phyloP scores from a whole-genome alignment of 164 flowering plant species.

The Euptelea pleiosperma region DNA sequence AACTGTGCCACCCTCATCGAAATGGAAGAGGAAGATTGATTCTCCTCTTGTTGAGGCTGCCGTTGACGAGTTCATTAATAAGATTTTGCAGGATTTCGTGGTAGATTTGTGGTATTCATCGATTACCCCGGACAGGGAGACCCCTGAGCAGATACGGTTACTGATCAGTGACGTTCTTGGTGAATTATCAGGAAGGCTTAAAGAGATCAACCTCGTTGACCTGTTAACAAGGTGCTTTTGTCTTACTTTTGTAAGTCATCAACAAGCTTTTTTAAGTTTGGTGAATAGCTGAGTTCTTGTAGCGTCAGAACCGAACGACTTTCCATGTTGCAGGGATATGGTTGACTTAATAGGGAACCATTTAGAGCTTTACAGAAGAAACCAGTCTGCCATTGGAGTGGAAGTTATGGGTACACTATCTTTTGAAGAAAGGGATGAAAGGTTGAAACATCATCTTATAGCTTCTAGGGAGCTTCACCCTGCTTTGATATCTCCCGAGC shows the following conservation, averaged over 20 bases:
- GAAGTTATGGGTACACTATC: slow-evolving; percentile 90
- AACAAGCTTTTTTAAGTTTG: slow-evolving; percentile 15
- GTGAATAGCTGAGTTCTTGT: slow-evolving; percentile 10
- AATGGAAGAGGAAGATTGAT: slow-evolving; percentile 77
- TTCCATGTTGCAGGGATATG: slow-evolving; percentile 66
- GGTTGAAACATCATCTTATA: slow-evolving; percentile 81
- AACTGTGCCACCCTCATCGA: slow-evolving; percentile 40
- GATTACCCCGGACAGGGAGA: slow-evolving; percentile 85
- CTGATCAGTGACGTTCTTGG: slow-evolving; percentile 77
- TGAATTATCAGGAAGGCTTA: slow-evolving; percentile 77
- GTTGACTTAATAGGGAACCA: slow-evolving; percentile 82
- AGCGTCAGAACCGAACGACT: slow-evolving; percentile 9
- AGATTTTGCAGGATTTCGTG: slow-evolving; percentile 79
- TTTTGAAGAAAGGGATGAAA: slow-evolving; percentile 92
- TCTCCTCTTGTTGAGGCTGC: slow-evolving; percentile 93
- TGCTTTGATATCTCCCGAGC: slow-evolving; percentile 85
- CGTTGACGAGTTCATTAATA: slow-evolving; percentile 58
- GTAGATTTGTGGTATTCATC: slow-evolving; percentile 85
- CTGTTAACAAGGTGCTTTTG: slow-evolving; percentile 76
- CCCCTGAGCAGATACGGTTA: slow-evolving; percentile 65
- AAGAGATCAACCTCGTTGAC: slow-evolving; percentile 86
- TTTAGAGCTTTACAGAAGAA: slow-evolving; percentile 83
- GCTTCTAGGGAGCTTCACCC: slow-evolving; percentile 95
- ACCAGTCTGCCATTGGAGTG: slow-evolving; percentile 79
- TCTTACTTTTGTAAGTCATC: slow-evolving; percentile 29